These are phyloP conservation scores for Pichia ethanolica DNA, from an alignment of 805 yeast species.

Conservation along the genomic window DNA sequence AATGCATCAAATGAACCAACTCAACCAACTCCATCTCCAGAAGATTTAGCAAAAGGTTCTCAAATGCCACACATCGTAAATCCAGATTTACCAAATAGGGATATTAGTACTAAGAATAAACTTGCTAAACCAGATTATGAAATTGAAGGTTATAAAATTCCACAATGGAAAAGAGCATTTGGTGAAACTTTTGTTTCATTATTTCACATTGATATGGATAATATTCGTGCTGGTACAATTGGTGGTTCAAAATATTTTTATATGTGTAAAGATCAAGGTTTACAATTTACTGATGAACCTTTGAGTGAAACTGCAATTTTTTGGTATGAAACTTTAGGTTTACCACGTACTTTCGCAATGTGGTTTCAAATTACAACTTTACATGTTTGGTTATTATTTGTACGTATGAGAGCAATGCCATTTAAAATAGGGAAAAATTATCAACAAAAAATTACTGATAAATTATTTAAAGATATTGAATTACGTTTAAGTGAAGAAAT, in stretches of 20 bases:
- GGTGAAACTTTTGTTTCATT: conserved; percentile 58
- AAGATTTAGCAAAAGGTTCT: conserved; percentile 26
- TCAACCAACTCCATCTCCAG: conserved; percentile 5
- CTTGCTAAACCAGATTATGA: conserved; percentile 25
- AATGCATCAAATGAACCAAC: background rate
- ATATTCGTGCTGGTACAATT: conserved; percentile 85
- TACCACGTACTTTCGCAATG: conserved; percentile 86
- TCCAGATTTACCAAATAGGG: conserved; percentile 29
- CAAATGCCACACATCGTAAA: conserved; percentile 29
- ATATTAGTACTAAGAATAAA: conserved; percentile 28
- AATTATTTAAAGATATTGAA: conserved; percentile 87
- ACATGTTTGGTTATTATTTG: conserved; percentile 90
- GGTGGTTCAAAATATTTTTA: conserved; percentile 87
- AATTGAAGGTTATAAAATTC: conserved; percentile 27
- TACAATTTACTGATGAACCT: conserved; percentile 67
- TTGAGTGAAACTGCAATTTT: conserved; percentile 68
- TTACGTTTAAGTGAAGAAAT: conserved; percentile 76
- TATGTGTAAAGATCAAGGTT: conserved; percentile 78
- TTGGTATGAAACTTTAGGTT: conserved; percentile 74
- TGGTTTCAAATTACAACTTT: conserved; percentile 91
- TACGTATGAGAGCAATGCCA: conserved; percentile 95
- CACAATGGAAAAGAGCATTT: conserved; percentile 45
- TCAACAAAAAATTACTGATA: conserved; percentile 86
- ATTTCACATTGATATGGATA: conserved; percentile 84
- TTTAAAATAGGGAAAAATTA: conserved; percentile 80